Percentiles rank a stretch among this genome's conserved stretches.
Evolutionary conservation across 108 stramenopile genomes (phyloP).

Genomic region (Cylindrotheca closterium): DNA sequence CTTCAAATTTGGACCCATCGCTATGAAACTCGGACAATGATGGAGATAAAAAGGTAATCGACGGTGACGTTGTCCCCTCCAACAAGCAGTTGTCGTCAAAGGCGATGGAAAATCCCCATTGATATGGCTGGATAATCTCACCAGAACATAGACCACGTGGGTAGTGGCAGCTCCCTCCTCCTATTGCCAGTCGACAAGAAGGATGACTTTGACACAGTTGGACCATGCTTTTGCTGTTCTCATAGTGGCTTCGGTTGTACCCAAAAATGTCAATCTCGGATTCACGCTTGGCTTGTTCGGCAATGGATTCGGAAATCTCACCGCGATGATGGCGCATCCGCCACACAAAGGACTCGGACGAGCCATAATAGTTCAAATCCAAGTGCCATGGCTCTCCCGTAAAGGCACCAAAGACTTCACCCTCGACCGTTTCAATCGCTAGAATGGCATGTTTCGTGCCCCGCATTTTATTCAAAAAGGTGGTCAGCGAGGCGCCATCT

Average conservation of each 20-base stretch:
- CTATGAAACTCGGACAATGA: slow-evolving; percentile 20
- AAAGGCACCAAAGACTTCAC: slow-evolving; percentile 78
- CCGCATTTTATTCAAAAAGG: slow-evolving; percentile 36
- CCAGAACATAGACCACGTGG: slow-evolving; percentile 34
- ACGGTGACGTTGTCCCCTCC: slow-evolving; percentile 44
- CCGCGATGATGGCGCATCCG: slow-evolving; percentile 44
- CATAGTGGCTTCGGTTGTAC: slow-evolving; percentile 64
- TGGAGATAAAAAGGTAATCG: slow-evolving; percentile 53
- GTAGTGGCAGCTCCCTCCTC: slow-evolving; percentile 36
- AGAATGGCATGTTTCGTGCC: slow-evolving; percentile 52
- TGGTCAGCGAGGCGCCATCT: slow-evolving; percentile 50
- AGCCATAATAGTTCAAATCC: slow-evolving; percentile 40
- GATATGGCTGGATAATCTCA: slow-evolving; percentile 22
- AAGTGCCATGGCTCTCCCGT: slow-evolving; percentile 57
- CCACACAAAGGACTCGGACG: slow-evolving; percentile 63
- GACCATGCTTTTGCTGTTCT: slow-evolving; percentile 46
- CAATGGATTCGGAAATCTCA: slow-evolving; percentile 36
- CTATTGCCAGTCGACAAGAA: slow-evolving; percentile 49
- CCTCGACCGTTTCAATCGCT: slow-evolving; percentile 70
- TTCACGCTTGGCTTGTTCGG: slow-evolving; percentile 63
- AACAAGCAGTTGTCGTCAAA: slow-evolving; percentile 44
- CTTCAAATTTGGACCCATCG: slow-evolving; percentile 49
- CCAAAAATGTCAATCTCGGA: slow-evolving; percentile 72
- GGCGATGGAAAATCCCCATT: slow-evolving; percentile 60
- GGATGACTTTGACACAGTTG: slow-evolving; percentile 58